These are phyloP conservation scores for Saururus chinensis DNA, from an alignment of 164 flowering plant species.

Conservation along the genomic window DNA sequence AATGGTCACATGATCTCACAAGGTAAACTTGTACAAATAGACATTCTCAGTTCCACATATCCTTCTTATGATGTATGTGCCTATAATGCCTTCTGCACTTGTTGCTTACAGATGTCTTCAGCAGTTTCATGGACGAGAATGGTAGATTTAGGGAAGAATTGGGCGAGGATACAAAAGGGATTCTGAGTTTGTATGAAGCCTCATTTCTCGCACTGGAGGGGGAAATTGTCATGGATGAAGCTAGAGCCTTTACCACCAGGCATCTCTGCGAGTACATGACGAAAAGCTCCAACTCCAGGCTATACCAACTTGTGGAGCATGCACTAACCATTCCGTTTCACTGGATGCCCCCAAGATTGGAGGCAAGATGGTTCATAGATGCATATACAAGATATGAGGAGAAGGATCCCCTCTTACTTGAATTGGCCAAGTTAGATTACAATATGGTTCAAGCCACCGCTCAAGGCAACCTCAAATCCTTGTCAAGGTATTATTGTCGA, in stretches of 20 bases:
- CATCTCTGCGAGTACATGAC: conserved; percentile 4
- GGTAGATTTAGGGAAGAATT: conserved; percentile 13
- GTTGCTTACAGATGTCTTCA: conserved; percentile 16
- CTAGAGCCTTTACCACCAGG: conserved; percentile 14
- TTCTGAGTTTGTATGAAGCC: conserved; percentile 34
- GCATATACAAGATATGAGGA: conserved; percentile 5
- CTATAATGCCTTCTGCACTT: not conserved
- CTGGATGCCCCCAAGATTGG: conserved; percentile 27
- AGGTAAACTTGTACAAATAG: too few species aligned
- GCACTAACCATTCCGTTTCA: conserved; percentile 26
- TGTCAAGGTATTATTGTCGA: conserved; percentile 17
- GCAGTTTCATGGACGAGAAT: conserved; percentile 16
- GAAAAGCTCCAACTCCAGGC: conserved; percentile 6
- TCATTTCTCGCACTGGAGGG: conserved; percentile 22
- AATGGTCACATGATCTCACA: not conserved
- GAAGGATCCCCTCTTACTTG: conserved; percentile 13
- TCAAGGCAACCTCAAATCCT: conserved; percentile 20
- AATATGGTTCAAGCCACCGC: conserved; percentile 31
- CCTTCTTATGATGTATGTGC: too few species aligned
- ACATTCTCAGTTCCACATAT: too few species aligned
- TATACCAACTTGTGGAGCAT: conserved; percentile 12
- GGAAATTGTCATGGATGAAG: conserved; percentile 22
- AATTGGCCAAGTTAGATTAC: conserved; percentile 33
- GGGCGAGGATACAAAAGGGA: conserved; percentile 12
- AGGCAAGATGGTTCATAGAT: conserved; percentile 28